Evolutionary conservation across 2,329 filamentous ascomycete species (phyloP), one percentile per base, ranked within the genome.

Genomic region (Monosporascus sp.): DNA sequence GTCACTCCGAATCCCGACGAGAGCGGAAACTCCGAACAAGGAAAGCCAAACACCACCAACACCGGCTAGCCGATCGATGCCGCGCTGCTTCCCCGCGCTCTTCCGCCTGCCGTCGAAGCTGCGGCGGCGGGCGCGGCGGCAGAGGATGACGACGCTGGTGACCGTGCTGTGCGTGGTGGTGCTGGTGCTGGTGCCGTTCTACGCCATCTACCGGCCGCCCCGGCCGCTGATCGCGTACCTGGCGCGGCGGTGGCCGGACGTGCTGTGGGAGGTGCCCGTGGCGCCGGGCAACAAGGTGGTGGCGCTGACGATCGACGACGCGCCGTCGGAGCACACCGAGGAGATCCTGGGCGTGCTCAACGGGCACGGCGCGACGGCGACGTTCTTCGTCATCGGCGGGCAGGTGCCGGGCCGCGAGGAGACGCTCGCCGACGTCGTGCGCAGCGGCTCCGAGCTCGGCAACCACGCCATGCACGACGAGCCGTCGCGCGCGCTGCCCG

Each of bases 381-480:
- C 91, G 0, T 94, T 96, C 68, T 97, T 96, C 69, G 79, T 95
- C 35, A 96, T 96, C 61, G 91, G 91, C 8, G 80, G 79, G 3
- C 90, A 96, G 72, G 84, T 90, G 9, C 60, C 74, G 0, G 81
- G 79, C 2, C 69, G 73, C 27, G 78, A 85, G 63, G 71, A 74
- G 6, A 69, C 78, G 3, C 74, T 90, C 35, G 70, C 76, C 44
- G 74, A 80, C 39, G 72, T 88, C 1, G 74, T 89, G n/a, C 72
- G 74, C 38, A 74, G 71, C 48, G 85, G 84, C 22, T 82, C 88
- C 67, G 88, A 91, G 73, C 75, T 96, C 3, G 91, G 82, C 24
- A 96, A 96, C 71, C 91, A 96, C 70, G 91, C 88, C 9, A 92
- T 94, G 89, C 81, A 84, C 67, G 91, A 96, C 70, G 89, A 94